These are phyloP conservation scores for Liriodendron chinense DNA, from an alignment of 164 flowering plant species.

Conservation along the genomic window DNA sequence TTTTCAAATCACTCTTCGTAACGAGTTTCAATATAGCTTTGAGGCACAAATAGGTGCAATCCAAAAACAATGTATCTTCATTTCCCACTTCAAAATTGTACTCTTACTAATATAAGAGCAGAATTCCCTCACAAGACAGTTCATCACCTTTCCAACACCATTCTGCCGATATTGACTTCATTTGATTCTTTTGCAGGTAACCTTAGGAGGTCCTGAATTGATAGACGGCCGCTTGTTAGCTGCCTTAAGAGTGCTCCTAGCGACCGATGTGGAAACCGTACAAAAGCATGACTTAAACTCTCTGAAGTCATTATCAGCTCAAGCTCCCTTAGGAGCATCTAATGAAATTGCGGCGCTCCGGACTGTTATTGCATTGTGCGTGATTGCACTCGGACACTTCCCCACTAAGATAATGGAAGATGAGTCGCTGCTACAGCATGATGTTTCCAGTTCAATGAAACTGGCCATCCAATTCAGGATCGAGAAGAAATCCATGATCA, in stretches of 20 bases:
- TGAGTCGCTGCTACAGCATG: constrained; percentile 46
- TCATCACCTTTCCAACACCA: neutral
- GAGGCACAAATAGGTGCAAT: too few species aligned
- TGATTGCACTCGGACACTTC: constrained; percentile 66
- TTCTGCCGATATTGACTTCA: neutral
- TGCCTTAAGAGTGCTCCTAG: constrained; percentile 70
- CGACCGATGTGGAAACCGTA: constrained; percentile 46
- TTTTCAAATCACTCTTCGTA: too few species aligned
- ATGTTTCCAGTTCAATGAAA: constrained; percentile 41
- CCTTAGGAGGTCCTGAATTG: constrained; percentile 71
- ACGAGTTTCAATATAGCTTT: too few species aligned
- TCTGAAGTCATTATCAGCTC: constrained; percentile 58
- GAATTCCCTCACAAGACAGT: neutral
- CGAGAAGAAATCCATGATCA: constrained; percentile 74
- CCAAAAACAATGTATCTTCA: too few species aligned
- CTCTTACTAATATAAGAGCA: too few species aligned
- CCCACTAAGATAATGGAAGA: constrained; percentile 91
- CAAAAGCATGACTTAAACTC: constrained; percentile 47
- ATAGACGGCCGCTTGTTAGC: constrained; percentile 87
- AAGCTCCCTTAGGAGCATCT: constrained; percentile 77
- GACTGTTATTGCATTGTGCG: constrained; percentile 68
- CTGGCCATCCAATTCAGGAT: constrained; percentile 72
- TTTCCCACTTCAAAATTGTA: neutral
- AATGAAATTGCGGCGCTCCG: constrained; percentile 67
- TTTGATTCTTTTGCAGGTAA: constrained; percentile 41